Base-by-base conservation (phyloP, 768 basidiomycete species). In the Mycena venus region DNA sequence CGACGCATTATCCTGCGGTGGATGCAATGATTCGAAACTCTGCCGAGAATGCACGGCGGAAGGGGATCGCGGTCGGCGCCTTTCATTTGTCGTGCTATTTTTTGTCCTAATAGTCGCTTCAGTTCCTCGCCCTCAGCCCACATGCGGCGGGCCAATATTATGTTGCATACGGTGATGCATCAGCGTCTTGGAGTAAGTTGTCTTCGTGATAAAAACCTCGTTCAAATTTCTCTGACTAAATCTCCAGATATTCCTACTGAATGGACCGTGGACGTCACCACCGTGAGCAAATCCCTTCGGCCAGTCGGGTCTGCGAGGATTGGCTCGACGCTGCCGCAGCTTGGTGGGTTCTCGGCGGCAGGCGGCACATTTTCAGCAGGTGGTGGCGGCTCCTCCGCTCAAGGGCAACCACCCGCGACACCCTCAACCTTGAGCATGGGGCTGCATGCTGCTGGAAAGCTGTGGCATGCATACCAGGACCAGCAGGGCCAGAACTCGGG, bases 151-250 rank as follows among this genome's bases (percentile, higher is more conserved):
- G 59, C 19, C 75, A 73, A 38, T 76, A 73, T n/a, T 76, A 73
- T 55, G 59, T 76, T 1, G 72, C 72, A 2, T 76, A 70, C 19
- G 75, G 75, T n/a, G 75, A 76, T 25, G 75, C 59, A 0, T 61
- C 62, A 9, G 72, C 75, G 19, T 68, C 64, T 10, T 76, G 75
- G 75, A 76, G n/a, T n/a, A n/a, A n/a, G n/a, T n/a, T n/a, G n/a
- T n/a, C n/a, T n/a, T n/a, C n/a, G n/a, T n/a, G n/a, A n/a, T n/a
- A n/a, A n/a, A n/a, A n/a, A n/a, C n/a, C n/a, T n/a, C n/a, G n/a
- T n/a, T n/a, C n/a, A n/a, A n/a, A n/a, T n/a, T n/a, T n/a, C n/a
- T n/a, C n/a, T n/a, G n/a, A n/a, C n/a, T n/a, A n/a, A n/a, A n/a
- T n/a, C n/a, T n/a, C n/a, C n/a, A n/a, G n/a, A 73, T 27, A 49